phyloP scores from a whole-genome alignment of 257 asterid species.

The Solanum lignicaule region DNA sequence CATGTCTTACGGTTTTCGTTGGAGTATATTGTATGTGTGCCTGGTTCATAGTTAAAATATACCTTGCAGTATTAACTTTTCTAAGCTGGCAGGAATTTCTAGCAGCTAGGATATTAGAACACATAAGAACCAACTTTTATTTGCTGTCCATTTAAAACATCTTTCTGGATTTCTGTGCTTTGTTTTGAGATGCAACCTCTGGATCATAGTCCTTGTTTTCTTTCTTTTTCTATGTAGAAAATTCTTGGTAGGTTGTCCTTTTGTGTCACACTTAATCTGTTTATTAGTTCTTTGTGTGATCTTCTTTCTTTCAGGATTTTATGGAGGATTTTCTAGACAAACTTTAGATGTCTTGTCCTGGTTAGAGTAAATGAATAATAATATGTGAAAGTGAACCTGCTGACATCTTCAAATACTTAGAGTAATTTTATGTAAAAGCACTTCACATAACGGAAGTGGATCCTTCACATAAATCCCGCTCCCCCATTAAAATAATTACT shows the following conservation, averaged over 20 bases:
- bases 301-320: background rate
- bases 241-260: background rate
- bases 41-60: background rate
- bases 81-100: background rate
- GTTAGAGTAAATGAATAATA: background rate
- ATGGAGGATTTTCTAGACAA: background rate
- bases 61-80: background rate
- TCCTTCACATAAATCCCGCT: too few relatives aligned
- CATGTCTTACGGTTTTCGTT: background rate
- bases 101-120: background rate
- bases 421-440: background rate
- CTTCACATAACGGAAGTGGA: background rate
- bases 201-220: background rate
- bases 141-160: background rate
- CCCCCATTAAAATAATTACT: too few relatives aligned
- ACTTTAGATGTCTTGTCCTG: background rate
- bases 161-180: background rate
- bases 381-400: background rate
- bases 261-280: background rate
- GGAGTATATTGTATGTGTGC: background rate
- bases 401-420: background rate
- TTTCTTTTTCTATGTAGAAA: background rate
- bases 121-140: background rate
- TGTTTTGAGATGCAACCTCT: background rate
- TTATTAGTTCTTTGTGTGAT: background rate